Evolutionary conservation across 129 eudicot species (phyloP), one percentile per base, ranked within the genome.

Genomic region (Flaveria sonorensis): DNA sequence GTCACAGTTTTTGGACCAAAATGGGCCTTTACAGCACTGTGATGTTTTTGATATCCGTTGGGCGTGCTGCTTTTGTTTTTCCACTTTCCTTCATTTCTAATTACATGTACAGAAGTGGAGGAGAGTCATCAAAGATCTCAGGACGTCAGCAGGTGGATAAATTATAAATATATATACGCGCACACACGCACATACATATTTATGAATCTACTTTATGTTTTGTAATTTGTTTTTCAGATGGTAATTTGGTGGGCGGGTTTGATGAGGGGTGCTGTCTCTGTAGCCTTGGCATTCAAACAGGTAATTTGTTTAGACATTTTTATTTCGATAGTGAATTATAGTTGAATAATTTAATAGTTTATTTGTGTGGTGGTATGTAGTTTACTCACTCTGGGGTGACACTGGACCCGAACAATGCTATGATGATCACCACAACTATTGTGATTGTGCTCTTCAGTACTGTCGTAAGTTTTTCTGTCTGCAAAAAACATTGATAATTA

Each of bases 181-280:
- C 51, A 40, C 19, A 14, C 28, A 26, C 7, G 24, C 21, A 1
- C 0, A 8, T 1, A 52, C 21, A 6, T 15, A 5, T 5, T 48
- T 2, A 16, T 32, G 28, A 55, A 30, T 24, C 28, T 52, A 28
- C 15, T 18, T 43, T 43, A 39, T 12, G 45, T 40, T 63, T 30
- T 74, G 71, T 62, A 61, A 36, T 57, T 64, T 80, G 72, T 4
- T 76, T 30, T 15, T 73, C 20, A 93, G 98, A 68, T 87, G 19
- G 75, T 90, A 53, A 90, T 93, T 32, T 93, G 98, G 97, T 93
- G 98, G 98, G 98, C 98, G 10, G 98, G 98, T 51, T 84, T 93
- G 57, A 90, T 93, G 97, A 85, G 98, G 77, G 98, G 98, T 59
- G 98, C 98, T 15, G 98, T 93, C 28, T 93, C 96, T 30, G 83